These are phyloP conservation scores for Saprolegnia parasitica DNA, from an alignment of 352 stramenopile genomes.

Conservation along the genomic window DNA sequence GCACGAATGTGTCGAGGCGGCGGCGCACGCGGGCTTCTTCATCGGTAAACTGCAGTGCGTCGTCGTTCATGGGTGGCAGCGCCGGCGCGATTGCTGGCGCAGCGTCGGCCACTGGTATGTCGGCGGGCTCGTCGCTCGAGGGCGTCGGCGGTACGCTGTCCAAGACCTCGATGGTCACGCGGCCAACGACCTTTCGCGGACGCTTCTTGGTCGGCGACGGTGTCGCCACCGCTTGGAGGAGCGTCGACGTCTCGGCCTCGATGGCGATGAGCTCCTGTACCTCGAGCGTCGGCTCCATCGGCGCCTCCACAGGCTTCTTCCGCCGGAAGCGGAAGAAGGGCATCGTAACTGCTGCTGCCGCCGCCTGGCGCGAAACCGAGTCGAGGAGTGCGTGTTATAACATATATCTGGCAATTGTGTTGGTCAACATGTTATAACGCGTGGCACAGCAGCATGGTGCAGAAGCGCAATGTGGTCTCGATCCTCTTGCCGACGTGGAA, in stretches of 20 bases:
- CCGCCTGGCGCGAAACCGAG: too few relatives aligned
- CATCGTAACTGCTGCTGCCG: constrained; percentile 1
- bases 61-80: not conserved
- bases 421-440: not conserved
- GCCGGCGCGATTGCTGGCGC: not conserved
- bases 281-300: not conserved
- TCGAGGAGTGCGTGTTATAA: not conserved
- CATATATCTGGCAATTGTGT: not conserved
- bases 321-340: constrained; percentile 21
- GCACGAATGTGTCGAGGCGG: constrained; percentile 57
- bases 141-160: constrained; percentile 31
- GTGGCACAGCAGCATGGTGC: not conserved
- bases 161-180: constrained; percentile 65
- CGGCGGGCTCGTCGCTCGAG: not conserved
- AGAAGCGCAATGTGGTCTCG: constrained; percentile 77
- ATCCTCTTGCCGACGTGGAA: constrained; percentile 98
- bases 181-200: constrained; percentile 35
- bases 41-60: constrained; percentile 47
- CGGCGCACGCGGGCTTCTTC: constrained; percentile 55
- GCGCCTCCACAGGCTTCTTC: constrained; percentile 6
- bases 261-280: constrained; percentile 47
- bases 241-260: constrained; percentile 50
- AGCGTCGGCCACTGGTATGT: not conserved
- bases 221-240: constrained; percentile 55
- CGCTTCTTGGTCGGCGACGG: constrained; percentile 29